Evolutionary conservation across 2,329 filamentous ascomycete genomes (phyloP).

Genomic region (Claviceps capensis): DNA sequence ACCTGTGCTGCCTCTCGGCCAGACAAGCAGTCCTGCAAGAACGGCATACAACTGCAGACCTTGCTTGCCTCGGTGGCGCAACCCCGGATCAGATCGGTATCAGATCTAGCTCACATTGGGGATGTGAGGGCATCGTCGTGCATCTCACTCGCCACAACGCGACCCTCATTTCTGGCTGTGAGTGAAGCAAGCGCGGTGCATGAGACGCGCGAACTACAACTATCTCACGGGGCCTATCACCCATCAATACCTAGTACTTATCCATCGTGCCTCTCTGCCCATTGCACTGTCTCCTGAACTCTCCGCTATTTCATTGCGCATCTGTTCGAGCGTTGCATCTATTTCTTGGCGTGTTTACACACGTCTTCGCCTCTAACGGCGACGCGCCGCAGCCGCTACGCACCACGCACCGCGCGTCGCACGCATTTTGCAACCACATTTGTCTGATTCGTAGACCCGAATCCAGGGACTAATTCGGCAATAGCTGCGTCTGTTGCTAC

Average conservation of each 20-base stretch:
- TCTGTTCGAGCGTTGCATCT: not conserved
- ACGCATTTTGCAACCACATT: not conserved
- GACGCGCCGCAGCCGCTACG: not conserved
- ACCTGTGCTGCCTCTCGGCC: not conserved
- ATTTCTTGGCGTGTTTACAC: not conserved
- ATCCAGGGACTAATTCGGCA: not conserved
- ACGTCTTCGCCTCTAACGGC: not conserved
- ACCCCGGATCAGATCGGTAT: not conserved
- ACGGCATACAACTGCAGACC: not conserved
- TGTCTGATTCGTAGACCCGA: not conserved
- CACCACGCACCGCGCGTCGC: not conserved
- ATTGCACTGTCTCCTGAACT: not conserved
- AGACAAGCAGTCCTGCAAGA: not conserved
- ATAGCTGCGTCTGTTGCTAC: not conserved
- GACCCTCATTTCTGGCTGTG: not conserved
- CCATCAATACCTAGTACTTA: not conserved
- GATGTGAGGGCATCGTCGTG: conserved; percentile 4
- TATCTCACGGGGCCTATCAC: not conserved
- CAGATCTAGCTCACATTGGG: conserved; percentile 2
- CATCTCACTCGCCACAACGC: conserved; percentile 1
- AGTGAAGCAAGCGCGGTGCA: not conserved
- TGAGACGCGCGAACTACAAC: conserved; percentile 1
- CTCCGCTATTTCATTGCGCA: not conserved
- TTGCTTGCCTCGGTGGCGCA: not conserved
- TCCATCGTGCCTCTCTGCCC: not conserved